Percentiles rank a stretch among this genome's conserved stretches.
Conservation (phyloP, 2,329 filamentous ascomycete genomes). For the Talaromyces sp. region DNA sequence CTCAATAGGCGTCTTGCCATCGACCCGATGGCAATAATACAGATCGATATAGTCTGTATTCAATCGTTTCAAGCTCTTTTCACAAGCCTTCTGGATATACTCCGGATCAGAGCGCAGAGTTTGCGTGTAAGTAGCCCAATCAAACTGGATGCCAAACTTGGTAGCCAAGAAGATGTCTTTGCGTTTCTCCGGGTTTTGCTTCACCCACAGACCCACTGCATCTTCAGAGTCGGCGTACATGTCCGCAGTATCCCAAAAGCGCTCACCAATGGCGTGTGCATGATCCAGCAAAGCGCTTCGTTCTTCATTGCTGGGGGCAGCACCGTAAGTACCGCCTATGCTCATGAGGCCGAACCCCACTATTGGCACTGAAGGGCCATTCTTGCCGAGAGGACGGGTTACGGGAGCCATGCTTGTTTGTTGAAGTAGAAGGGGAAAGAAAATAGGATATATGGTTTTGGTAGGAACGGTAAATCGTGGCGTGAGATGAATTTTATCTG, state of each 20-base stretch:
- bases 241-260: slow-evolving; percentile 18
- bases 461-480: background rate
- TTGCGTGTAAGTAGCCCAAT: background rate
- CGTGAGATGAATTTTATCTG: background rate
- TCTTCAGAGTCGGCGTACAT: slow-evolving; percentile 13
- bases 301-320: slow-evolving; percentile 18
- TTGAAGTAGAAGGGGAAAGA: no score
- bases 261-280: slow-evolving; percentile 16
- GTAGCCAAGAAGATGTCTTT: slow-evolving; percentile 20
- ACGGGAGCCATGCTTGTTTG: background rate
- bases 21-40: slow-evolving; percentile 53
- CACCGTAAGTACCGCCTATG: slow-evolving; percentile 11
- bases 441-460: background rate
- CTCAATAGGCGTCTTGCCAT: slow-evolving; percentile 46
- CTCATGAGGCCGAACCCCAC: slow-evolving; percentile 16
- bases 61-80: slow-evolving; percentile 8
- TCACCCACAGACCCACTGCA: slow-evolving; percentile 11
- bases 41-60: slow-evolving; percentile 24
- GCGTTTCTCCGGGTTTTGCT: slow-evolving; percentile 9
- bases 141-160: slow-evolving; percentile 12
- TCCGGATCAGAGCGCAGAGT: slow-evolving; percentile 13
- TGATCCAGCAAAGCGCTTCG: slow-evolving; percentile 12
- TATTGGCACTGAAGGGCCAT: slow-evolving; percentile 7
- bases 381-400: background rate
- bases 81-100: slow-evolving; percentile 18